These are phyloP conservation scores for Pseudogymnoascus sp. DNA, from an alignment of 2,329 filamentous ascomycete species.

Conservation along the genomic window DNA sequence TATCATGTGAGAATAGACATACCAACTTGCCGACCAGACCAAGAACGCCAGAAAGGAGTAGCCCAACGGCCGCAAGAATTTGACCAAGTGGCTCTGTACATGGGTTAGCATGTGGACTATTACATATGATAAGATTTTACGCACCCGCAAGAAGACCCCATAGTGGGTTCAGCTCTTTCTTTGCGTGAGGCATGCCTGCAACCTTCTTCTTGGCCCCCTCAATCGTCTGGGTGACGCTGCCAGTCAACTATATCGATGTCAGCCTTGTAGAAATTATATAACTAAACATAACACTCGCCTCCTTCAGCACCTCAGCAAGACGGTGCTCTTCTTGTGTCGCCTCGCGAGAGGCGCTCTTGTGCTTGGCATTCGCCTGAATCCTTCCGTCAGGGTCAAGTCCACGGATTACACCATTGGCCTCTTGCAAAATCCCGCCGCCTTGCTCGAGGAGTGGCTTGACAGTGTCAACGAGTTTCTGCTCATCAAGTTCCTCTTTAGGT, in stretches of 20 bases:
- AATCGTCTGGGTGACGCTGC: constrained; percentile 71
- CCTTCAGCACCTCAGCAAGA: constrained; percentile 77
- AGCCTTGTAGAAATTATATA: neutral
- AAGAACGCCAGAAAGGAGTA: constrained; percentile 74
- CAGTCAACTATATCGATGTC: constrained; percentile 49
- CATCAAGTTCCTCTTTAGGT: constrained; percentile 79
- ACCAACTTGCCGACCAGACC: constrained; percentile 71
- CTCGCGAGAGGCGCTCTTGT: constrained; percentile 64
- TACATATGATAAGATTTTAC: neutral
- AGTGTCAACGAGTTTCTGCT: constrained; percentile 77
- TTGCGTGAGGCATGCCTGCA: constrained; percentile 83
- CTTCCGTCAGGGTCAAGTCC: constrained; percentile 82
- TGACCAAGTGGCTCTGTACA: constrained; percentile 76
- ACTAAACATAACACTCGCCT: constrained; percentile 32
- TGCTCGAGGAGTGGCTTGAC: constrained; percentile 87
- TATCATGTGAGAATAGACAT: constrained; percentile 20
- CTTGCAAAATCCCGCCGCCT: constrained; percentile 69
- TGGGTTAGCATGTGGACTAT: neutral
- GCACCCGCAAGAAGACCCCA: constrained; percentile 57
- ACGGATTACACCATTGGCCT: constrained; percentile 79
- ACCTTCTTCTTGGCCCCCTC: constrained; percentile 85
- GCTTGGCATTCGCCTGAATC: constrained; percentile 78
- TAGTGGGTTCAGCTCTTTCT: constrained; percentile 88
- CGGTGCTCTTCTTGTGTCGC: constrained; percentile 76
- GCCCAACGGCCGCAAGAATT: constrained; percentile 80